These are phyloP conservation scores for Hippophae gyantsensis DNA, from an alignment of 306 rosid genomes.

Conservation along the genomic window DNA sequence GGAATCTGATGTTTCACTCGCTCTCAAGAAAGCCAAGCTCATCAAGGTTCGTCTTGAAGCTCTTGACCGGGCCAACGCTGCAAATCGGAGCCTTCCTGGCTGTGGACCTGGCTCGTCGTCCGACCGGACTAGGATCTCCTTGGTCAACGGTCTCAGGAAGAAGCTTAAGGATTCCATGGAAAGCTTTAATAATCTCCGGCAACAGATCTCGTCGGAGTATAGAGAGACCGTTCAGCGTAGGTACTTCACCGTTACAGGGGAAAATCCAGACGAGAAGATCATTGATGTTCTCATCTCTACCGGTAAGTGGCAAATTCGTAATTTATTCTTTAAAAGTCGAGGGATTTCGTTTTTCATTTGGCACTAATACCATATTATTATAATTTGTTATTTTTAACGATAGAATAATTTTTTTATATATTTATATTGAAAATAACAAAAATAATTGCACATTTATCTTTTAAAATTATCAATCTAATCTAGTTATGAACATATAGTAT, in stretches of 20 bases:
- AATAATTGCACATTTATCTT: too few relatives aligned
- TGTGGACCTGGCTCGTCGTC: conserved; percentile 94
- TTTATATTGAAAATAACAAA: too few relatives aligned
- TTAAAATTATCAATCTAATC: too few relatives aligned
- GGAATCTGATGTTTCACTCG: conserved; percentile 66
- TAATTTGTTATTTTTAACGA: too few relatives aligned
- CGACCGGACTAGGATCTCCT: conserved; percentile 80
- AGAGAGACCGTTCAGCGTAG: conserved; percentile 89
- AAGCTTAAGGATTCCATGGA: conserved; percentile 88
- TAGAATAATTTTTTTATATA: too few relatives aligned
- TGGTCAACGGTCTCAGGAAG: conserved; percentile 78
- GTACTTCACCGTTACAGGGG: conserved; percentile 88
- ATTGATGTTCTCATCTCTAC: conserved; percentile 78
- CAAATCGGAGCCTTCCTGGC: conserved; percentile 60
- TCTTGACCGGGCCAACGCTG: conserved; percentile 80
- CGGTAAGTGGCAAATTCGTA: conserved; percentile 28
- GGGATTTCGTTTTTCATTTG: too few relatives aligned
- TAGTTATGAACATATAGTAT: too few relatives aligned
- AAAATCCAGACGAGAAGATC: conserved; percentile 89
- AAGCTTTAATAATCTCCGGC: conserved; percentile 47
- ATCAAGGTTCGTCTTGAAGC: conserved; percentile 80
- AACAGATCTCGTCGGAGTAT: conserved; percentile 66
- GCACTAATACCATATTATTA: too few relatives aligned
- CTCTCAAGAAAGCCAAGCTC: conserved; percentile 80
- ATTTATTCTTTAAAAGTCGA: too few relatives aligned